Conservation (phyloP, 257 asterid species). For the Solanum dulcamara region DNA sequence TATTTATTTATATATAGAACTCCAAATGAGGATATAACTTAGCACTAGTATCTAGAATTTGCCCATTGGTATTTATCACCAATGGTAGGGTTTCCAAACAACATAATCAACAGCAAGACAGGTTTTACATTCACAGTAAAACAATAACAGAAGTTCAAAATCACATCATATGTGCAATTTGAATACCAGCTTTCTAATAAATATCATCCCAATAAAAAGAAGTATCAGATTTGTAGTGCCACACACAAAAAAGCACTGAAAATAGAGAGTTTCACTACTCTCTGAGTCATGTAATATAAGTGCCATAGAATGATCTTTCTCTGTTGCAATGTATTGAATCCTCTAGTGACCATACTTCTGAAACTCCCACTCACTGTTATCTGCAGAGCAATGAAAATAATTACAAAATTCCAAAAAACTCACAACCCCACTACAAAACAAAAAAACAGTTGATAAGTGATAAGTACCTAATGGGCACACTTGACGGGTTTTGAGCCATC, state of each 20-base stretch:
- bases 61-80: neutral
- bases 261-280: neutral
- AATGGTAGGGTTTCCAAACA: neutral
- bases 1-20: neutral
- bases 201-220: neutral
- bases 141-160: neutral
- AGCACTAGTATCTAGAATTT: neutral
- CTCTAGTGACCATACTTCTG: constrained; percentile 1
- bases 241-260: neutral
- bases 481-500: constrained; percentile 13
- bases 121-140: neutral
- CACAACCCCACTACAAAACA: neutral
- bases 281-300: neutral
- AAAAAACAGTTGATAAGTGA: neutral
- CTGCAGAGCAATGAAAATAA: neutral
- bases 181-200: neutral
- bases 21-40: neutral
- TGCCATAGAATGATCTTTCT: neutral
- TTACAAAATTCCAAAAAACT: neutral
- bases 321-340: neutral
- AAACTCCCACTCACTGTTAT: constrained; percentile 1
- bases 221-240: neutral
- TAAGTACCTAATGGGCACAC: constrained; percentile 2
- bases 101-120: neutral
- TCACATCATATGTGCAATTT: neutral